Base-by-base conservation (phyloP, 140 eudicot species). In the Bidens hawaiensis region DNA sequence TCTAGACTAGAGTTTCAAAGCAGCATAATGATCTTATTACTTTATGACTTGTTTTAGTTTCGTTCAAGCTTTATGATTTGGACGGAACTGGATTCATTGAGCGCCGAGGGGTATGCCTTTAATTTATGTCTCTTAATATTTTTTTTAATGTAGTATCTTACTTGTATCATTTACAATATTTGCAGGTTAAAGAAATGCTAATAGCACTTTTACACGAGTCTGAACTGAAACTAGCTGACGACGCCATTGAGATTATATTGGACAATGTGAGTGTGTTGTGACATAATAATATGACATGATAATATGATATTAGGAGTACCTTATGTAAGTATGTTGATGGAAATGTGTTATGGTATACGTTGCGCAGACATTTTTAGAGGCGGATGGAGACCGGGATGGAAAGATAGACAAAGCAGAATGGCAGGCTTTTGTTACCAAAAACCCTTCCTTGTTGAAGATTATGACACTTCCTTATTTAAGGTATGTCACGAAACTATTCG, bases 401-500 rank as follows among this genome's bases (percentile, higher is more conserved):
- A 85, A 83, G 61, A 93, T 93, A 33, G 96, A 85, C 70, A 85
- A 67, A 68, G 74, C 89, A 7, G 96, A 93, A 70, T 93, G 99
- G 98, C 89, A 65, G 25, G 79, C 75, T 63, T 91, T 75, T 72
- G 98, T 87, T 36, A 40, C 85, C 25, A 76, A 75, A 68, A 85
- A 93, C 55, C 99, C 99, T 63, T 93, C 99, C 24, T 64, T 88
- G 73, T 67, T 93, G 79, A 93, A 82, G 72, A 88, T 88, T 62
- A 93, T 93, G 99, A 93, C 96, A 28, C 93, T 93, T 45, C 96
- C 95, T 3, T 85, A 87, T 68, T 60, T 93, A 69, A 87, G 99
- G 99, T 91, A 83, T 53, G 28, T 16, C 26, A n/a, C n/a, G 0
- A 11, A 51, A 24, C 18, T 24, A 51, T 51, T 22, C 5, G 33